Conservation (phyloP, 192 early-diverging fungal species). For the Mortierella antarctica region DNA sequence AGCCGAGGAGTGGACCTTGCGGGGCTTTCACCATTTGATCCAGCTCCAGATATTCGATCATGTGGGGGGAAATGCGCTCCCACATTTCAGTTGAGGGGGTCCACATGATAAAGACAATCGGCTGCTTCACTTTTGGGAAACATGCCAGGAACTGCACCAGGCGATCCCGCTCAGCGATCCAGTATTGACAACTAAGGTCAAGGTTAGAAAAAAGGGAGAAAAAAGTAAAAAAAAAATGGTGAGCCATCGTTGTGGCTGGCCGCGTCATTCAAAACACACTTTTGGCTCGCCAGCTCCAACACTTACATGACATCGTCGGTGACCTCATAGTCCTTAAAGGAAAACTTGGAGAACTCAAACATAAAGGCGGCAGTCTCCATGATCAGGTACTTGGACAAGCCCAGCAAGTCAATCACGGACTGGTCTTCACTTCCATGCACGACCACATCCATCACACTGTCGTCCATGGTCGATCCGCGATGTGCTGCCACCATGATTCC, state of each 20-base stretch:
- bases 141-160: constrained; percentile 35
- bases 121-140: constrained; percentile 45
- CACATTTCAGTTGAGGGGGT: constrained; percentile 23
- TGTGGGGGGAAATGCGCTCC: constrained; percentile 36
- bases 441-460: constrained; percentile 25
- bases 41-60: constrained; percentile 24
- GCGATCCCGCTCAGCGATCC: constrained; percentile 17
- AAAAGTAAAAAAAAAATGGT: not conserved
- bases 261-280: not conserved
- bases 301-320: constrained; percentile 33
- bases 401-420: constrained; percentile 22
- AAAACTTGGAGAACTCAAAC: constrained; percentile 40
- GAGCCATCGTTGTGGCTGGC: not conserved
- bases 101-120: constrained; percentile 42
- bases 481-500: constrained; percentile 34
- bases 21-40: constrained; percentile 22
- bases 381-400: constrained; percentile 26
- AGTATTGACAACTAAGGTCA: constrained; percentile 24
- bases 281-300: too few relatives aligned
- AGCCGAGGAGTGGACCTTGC: constrained; percentile 8
- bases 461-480: not conserved
- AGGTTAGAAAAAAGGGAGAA: not conserved
- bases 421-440: constrained; percentile 30
- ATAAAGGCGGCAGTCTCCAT: constrained; percentile 41
- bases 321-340: constrained; percentile 10